Percentiles rank a stretch among this genome's conserved stretches.
phyloP scores from a whole-genome alignment of 176 grass and related monocot species.

The Paspalum vaginatum region DNA sequence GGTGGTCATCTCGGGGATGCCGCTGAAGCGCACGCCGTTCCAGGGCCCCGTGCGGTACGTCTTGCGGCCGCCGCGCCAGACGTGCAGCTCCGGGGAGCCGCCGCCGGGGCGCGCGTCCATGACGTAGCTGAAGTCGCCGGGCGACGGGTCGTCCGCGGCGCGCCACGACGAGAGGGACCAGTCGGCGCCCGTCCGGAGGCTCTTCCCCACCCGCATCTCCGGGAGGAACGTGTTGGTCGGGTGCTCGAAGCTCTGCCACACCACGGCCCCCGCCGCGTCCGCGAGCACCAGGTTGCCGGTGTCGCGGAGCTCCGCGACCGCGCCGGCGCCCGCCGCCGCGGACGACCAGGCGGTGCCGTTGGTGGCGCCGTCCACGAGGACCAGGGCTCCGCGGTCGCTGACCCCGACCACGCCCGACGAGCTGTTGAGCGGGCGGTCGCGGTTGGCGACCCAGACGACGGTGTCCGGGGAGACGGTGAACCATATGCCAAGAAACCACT shows the following conservation, averaged over 20 bases:
- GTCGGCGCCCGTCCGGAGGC: constrained; percentile 30
- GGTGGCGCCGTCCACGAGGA: constrained; percentile 40
- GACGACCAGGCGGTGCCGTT: constrained; percentile 36
- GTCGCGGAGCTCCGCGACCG: constrained; percentile 42
- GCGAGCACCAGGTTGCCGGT: constrained; percentile 60
- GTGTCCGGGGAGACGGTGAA: constrained; percentile 43
- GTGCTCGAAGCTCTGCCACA: constrained; percentile 72
- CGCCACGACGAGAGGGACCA: constrained; percentile 62
- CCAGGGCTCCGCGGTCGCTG: constrained; percentile 26
- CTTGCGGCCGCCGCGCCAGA: background rate
- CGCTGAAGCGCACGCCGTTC: constrained; percentile 58
- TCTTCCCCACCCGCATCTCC: constrained; percentile 32
- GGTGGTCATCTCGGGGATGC: constrained; percentile 55
- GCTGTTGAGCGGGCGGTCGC: constrained; percentile 45
- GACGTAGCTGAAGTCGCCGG: constrained; percentile 36
- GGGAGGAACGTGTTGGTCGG: constrained; percentile 60
- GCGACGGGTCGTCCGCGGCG: constrained; percentile 44
- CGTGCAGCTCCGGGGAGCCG: constrained; percentile 49
- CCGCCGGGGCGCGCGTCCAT: constrained; percentile 38
- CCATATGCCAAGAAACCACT: constrained; percentile 62
- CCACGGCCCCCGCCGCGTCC: constrained; percentile 10
- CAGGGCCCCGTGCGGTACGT: constrained; percentile 56
- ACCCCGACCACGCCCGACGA: constrained; percentile 14
- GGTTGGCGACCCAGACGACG: constrained; percentile 76
- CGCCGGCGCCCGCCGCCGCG: no score